Evolutionary conservation across 371 early-diverging fungal genomes (phyloP).

Genomic region (Zancudomyces culisetae): DNA sequence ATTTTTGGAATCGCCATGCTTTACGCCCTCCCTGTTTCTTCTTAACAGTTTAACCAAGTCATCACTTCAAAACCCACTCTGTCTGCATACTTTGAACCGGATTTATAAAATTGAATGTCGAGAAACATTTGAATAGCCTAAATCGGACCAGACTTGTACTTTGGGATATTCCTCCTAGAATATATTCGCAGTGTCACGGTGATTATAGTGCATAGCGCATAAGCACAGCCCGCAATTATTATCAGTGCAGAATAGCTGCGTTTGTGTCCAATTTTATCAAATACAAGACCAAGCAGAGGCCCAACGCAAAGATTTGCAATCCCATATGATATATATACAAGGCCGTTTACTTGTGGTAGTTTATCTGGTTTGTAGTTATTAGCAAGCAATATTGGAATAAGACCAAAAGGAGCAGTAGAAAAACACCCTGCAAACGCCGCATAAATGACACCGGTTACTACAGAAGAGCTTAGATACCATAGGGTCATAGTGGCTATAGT

Average conservation of each 20-base stretch:
- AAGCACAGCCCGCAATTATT: constrained; percentile 7
- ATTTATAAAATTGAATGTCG: too few species aligned
- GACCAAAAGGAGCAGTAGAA: constrained; percentile 22
- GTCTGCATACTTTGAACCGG: too few species aligned
- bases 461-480: constrained; percentile 8
- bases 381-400: constrained; percentile 23
- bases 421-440: constrained; percentile 24
- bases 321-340: constrained; percentile 12
- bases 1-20: too few species aligned
- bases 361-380: constrained; percentile 12
- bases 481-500: not conserved
- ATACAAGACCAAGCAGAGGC: constrained; percentile 12
- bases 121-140: too few species aligned
- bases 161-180: not conserved
- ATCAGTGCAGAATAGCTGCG: constrained; percentile 11
- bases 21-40: too few species aligned
- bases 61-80: too few species aligned
- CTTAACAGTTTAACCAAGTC: too few species aligned
- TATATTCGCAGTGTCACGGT: not conserved
- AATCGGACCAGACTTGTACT: not conserved
- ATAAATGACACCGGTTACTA: constrained; percentile 21
- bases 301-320: constrained; percentile 10
- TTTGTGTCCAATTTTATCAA: constrained; percentile 15
- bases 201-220: not conserved
- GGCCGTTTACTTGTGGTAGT: constrained; percentile 12